phyloP scores from a whole-genome alignment of 768 basidiomycete genomes.

The Boletus rex-veris region DNA sequence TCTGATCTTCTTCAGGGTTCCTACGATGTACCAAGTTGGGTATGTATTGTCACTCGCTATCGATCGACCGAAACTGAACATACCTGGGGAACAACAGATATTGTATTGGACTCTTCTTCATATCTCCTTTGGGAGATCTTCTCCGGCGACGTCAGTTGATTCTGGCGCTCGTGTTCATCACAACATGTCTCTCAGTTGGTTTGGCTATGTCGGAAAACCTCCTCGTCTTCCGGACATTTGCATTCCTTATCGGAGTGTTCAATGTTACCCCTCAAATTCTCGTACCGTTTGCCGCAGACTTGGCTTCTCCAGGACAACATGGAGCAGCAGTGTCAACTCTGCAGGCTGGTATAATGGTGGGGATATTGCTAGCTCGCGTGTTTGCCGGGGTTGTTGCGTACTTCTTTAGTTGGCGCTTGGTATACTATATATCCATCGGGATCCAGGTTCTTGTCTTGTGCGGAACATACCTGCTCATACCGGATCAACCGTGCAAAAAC shows the following conservation, averaged over 20 bases:
- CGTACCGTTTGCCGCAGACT: slow-evolving; percentile 43
- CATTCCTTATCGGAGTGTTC: slow-evolving; percentile 37
- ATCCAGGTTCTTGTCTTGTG: slow-evolving; percentile 26
- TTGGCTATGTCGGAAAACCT: slow-evolving; percentile 34
- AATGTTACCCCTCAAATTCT: slow-evolving; percentile 38
- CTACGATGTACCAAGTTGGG: slow-evolving; percentile 67
- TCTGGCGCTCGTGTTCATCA: slow-evolving; percentile 32
- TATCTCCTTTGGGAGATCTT: slow-evolving; percentile 45
- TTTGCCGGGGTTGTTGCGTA: slow-evolving; percentile 38
- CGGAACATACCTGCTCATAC: slow-evolving; percentile 33
- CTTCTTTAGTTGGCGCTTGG: slow-evolving; percentile 38
- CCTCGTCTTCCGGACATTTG: slow-evolving; percentile 32
- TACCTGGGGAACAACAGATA: background rate
- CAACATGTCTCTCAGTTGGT: slow-evolving; percentile 37
- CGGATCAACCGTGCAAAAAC: slow-evolving; percentile 40
- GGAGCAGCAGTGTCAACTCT: slow-evolving; percentile 28
- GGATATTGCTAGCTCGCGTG: slow-evolving; percentile 29
- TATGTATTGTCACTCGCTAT: slow-evolving; percentile 21
- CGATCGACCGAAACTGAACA: background rate
- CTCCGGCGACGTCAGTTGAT: slow-evolving; percentile 41
- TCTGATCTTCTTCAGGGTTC: slow-evolving; percentile 40
- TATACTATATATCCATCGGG: slow-evolving; percentile 41
- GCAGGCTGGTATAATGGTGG: slow-evolving; percentile 25
- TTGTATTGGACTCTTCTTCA: slow-evolving; percentile 37
- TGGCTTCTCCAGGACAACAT: slow-evolving; percentile 32